Evolutionary conservation across 768 basidiomycete species (phyloP).

Genomic region (Boletus barrowsii): DNA sequence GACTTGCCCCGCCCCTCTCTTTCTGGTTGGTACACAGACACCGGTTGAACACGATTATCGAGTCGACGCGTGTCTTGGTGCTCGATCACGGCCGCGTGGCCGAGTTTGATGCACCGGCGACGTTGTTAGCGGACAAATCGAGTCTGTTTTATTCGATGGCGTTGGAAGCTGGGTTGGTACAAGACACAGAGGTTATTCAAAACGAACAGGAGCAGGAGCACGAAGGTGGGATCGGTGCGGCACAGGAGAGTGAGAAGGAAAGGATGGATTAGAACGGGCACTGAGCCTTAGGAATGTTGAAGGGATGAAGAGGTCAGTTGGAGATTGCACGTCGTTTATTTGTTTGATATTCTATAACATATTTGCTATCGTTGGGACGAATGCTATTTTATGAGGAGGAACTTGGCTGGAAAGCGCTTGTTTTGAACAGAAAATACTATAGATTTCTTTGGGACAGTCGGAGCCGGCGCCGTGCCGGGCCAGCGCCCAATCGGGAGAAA

Average conservation of each 20-base stretch:
- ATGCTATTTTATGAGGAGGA: no score
- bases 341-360: no score
- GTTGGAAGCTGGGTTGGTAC: slow-evolving; percentile 55
- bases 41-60: slow-evolving; percentile 79
- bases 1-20: neutral
- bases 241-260: neutral
- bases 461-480: no score
- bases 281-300: no score
- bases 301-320: no score
- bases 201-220: neutral
- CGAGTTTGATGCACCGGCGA: slow-evolving; percentile 76
- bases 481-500: no score
- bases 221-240: neutral
- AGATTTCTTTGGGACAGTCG: no score
- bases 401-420: no score
- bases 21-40: slow-evolving; percentile 41
- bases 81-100: slow-evolving; percentile 77
- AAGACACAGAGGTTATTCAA: neutral
- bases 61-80: slow-evolving; percentile 79
- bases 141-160: slow-evolving; percentile 64
- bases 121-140: slow-evolving; percentile 53
- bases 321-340: no score
- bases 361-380: no score
- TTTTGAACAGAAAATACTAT: no score
- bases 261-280: neutral